Conservation (phyloP, 345 rosid genomes). For the Syzygium aromaticum region DNA sequence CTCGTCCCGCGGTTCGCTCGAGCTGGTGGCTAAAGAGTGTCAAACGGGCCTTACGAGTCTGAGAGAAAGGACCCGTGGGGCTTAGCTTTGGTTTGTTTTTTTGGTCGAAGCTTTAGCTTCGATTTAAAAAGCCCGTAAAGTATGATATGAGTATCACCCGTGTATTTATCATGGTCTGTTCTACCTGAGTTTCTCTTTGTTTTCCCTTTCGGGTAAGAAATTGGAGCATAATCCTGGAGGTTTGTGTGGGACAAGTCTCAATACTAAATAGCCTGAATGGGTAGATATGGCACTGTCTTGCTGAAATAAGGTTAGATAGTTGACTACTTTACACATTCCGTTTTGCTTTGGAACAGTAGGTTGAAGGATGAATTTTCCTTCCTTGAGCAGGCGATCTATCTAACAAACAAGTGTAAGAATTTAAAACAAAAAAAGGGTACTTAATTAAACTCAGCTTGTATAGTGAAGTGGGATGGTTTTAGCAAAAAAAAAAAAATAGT, state of each 20-base stretch:
- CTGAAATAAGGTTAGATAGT: background rate
- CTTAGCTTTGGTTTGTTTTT: background rate
- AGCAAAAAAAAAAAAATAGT: background rate
- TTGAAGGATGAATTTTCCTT: background rate
- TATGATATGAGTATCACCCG: background rate
- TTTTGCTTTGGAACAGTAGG: background rate
- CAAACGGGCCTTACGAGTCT: background rate
- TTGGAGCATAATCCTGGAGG: background rate
- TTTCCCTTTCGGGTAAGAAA: background rate
- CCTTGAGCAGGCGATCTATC: background rate
- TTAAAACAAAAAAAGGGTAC: background rate
- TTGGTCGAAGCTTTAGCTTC: background rate
- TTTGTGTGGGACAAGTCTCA: background rate
- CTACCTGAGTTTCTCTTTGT: background rate
- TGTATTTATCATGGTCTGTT: background rate
- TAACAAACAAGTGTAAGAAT: background rate
- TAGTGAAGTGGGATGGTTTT: too few species aligned
- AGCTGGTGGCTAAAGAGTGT: conserved; percentile 17
- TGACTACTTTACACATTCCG: accelerated
- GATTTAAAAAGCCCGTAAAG: background rate
- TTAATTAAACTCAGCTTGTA: background rate
- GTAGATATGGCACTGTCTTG: background rate
- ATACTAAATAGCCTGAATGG: background rate
- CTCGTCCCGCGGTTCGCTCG: conserved; percentile 22
- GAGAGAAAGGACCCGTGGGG: background rate